Evolutionary conservation across 768 basidiomycete genomes (phyloP), one percentile per base, ranked within the genome.

Genomic region (Leccinum subtestaceum): DNA sequence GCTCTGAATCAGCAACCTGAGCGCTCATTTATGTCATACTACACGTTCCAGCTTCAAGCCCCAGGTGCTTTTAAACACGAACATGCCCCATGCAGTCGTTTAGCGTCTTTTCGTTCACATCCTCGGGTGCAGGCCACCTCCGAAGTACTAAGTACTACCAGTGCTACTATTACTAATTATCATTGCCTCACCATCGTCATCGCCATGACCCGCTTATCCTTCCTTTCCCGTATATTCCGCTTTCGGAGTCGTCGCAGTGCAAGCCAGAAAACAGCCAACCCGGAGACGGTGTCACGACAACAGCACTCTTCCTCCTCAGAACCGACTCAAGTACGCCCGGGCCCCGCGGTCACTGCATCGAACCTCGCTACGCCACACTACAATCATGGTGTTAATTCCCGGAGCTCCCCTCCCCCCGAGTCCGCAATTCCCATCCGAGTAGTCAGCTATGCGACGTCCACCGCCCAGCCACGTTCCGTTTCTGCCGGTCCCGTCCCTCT

Each of bases 191-290:
- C 19, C 10, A 45, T 6, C 17, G 17, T 12, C 43, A 45, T 1
- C 21, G 45, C 11, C 25, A 70, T 69, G 68, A 13, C n/a, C 29
- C 64, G 66, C 32, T 47, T 68, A 27, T 62, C 61, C 2, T 57
- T 63, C 3, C 31, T 57, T 2, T 43, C 71, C 19, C 70, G 63
- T 40, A 15, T 69, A 4, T 63, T 70, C 38, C 63, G 65, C 49
- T 29, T 63, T 34, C 57, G 60, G 10, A 55, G 13, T 31, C 63
- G 67, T 52, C 59, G 60, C 25, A 17, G 12, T 8, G 40, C 38
- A 50, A 17, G 51, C 31, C 59, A 60, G 6, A 34, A n/a, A 13
- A 34, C 23, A 3, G 15, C 13, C 52, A 19, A 23, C 19, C 27
- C 23, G 5, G 43, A 45, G 43, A 45, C 43, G 19, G 19, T 11